Base-by-base conservation (phyloP, 257 asterid genomes). In the Handroanthus guayacan region DNA sequence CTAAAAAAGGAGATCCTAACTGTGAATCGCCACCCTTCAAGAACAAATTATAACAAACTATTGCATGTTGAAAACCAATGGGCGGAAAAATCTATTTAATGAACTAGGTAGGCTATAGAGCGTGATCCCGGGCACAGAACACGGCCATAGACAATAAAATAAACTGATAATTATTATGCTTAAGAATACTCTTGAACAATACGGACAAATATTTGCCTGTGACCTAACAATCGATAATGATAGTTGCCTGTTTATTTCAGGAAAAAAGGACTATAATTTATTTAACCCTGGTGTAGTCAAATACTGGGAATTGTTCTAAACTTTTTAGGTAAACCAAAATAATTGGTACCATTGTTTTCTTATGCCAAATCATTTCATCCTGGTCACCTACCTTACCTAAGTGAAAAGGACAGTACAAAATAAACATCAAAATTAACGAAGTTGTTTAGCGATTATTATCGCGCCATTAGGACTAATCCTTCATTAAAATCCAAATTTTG, bases 41-140 rank as follows among this genome's bases (percentile, higher is more conserved):
- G 4, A 6, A 37, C 7, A 38, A n/a, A 1, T 13, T 38, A 14
- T 14, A 13, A 38, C 3, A n/a, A 64, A 38, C 13, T 5, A 20
- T 44, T 20, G 25, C 62, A 12, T 25, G 31, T 6, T 31, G 52
- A 69, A 10, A 6, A 14, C 8, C 9, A 67, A 68, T 10, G 6
- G 16, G 2, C 0, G 37, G 12, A 25, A 31, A 51, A 69, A 12
- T 5, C 9, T 20, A 13, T 10, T 17, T 10, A 45, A 50, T 39
- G 6, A 54, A n/a, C 65, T 5, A 8, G 17, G 31, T 18, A 36
- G n/a, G 8, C 8, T 25, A 25, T 25, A 25, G 31, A 25, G 16
- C 71, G 76, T 38, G 81, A 77, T 73, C 54, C 81, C 81, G 61
- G 81, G 71, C 76, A 60, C 7, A 47, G 65, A 77, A 69, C 76